phyloP scores from a whole-genome alignment of 83 land plant species.

The Thuja plicata region DNA sequence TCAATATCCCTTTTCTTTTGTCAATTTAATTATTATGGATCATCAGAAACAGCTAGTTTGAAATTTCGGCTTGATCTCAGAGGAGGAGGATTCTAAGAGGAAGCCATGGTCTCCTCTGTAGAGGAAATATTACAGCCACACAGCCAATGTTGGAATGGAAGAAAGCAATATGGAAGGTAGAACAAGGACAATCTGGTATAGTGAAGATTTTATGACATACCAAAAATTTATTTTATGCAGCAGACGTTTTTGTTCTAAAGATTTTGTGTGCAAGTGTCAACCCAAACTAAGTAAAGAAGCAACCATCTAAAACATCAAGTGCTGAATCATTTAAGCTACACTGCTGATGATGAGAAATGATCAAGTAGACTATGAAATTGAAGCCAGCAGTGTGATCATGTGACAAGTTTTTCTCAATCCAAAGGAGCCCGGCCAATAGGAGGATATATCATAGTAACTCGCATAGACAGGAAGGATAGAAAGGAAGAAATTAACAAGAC shows the following conservation, averaged over 20 bases:
- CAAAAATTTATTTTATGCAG: too few species aligned
- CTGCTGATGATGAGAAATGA: neutral
- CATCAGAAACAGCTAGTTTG: neutral
- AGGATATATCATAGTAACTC: neutral
- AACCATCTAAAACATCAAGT: neutral
- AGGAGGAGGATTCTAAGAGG: neutral
- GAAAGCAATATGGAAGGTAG: neutral
- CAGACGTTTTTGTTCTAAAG: too few species aligned
- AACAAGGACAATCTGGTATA: neutral
- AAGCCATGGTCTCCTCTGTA: neutral
- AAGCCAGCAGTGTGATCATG: neutral
- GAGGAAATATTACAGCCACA: neutral
- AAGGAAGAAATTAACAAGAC: neutral
- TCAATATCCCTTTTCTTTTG: neutral
- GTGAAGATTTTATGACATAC: neutral
- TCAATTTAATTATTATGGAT: neutral
- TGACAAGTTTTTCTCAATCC: neutral
- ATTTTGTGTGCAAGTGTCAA: too few species aligned
- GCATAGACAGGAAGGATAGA: neutral
- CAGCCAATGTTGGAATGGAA: neutral
- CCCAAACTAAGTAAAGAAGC: too few species aligned
- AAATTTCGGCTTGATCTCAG: neutral
- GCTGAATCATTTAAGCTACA: neutral
- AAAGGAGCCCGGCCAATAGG: neutral
- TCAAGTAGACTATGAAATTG: neutral